Evolutionary conservation across 345 rosid species (phyloP), one percentile per base, ranked within the genome.

Genomic region (Clausena lansium): DNA sequence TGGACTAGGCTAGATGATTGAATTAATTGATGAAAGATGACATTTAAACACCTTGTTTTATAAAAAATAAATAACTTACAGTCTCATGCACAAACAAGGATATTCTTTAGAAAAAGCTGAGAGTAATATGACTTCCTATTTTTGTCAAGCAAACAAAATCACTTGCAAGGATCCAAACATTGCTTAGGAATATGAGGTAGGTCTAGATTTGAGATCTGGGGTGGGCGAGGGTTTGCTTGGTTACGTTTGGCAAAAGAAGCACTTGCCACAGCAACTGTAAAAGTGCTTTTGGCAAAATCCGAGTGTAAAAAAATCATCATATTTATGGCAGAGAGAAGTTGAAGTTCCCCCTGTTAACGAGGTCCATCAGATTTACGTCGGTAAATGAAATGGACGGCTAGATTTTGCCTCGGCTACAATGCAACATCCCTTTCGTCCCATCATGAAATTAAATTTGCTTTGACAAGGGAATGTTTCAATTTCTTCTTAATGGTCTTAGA

Each of bases 401-500:
- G 76, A 72, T 50, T 76, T 57, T 52, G 22, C 74, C 13, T 32
- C 4, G 62, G 74, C 30, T 52, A 39, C 66, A 52, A 45, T 5
- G 22, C 69, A 35, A 35, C 69, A 80, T 82, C 73, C 67, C 81
- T 65, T 64, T 54, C 78, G 67, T 58, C 62, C 58, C 73, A 35
- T 69, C 80, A 45, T 71, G 64, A 32, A 24, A 38, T 50, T 35
- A 41, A 73, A 41, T 45, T 74, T 39, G 55, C 78, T 70, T 59
- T 28, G 57, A 67, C 28, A 65, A 60, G 78, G 78, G 91, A 88
- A 88, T 87, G 89, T 88, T 85, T 87, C 89, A 75, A 81, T 87
- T 78, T 87, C 89, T 77, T 36, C 82, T 82, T 87, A 77, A 88
- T 87, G 83, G 62, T 73, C 75, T 69, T 75, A 70, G 63, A 87